A percentile compares a stretch with the other conserved stretches of the same genome.
Evolutionary conservation across 768 basidiomycete species (phyloP).

Genomic region (Hypsizygus marmoreus): DNA sequence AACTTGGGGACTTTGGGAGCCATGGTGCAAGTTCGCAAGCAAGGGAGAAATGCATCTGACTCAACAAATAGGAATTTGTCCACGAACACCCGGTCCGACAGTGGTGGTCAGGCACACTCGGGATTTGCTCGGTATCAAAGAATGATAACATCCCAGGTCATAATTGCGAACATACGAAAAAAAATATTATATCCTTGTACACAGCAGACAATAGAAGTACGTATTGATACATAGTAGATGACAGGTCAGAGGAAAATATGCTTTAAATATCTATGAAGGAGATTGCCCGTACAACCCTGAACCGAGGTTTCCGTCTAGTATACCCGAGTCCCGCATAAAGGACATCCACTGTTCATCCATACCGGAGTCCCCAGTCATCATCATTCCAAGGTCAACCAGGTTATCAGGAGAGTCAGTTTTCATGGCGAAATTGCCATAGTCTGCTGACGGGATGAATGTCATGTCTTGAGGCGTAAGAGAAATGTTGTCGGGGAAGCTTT

Average conservation of each 20-base stretch:
- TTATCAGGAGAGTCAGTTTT: conserved; percentile 34
- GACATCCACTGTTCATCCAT: conserved; percentile 69
- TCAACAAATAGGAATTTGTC: too few relatives aligned
- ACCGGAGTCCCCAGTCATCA: conserved; percentile 58
- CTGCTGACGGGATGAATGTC: conserved; percentile 6
- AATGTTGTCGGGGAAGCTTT: conserved; percentile 4
- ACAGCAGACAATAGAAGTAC: too few relatives aligned
- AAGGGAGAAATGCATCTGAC: not conserved
- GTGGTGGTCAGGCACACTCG: too few relatives aligned
- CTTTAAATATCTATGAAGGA: conserved; percentile 1
- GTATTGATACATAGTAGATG: conserved; percentile 6
- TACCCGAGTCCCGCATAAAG: conserved; percentile 63
- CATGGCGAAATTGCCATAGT: conserved; percentile 7
- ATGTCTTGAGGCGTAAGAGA: conserved; percentile 1
- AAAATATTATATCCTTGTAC: too few relatives aligned
- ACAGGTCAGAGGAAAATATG: not conserved
- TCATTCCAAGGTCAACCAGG: conserved; percentile 46
- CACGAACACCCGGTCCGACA: too few relatives aligned
- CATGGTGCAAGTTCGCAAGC: conserved; percentile 13
- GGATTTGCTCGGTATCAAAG: too few relatives aligned
- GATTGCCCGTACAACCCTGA: conserved; percentile 2
- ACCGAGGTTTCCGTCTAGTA: conserved; percentile 41
- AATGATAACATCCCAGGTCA: too few relatives aligned
- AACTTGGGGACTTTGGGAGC: conserved; percentile 28
- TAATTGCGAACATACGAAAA: too few relatives aligned